These are phyloP conservation scores for Apiotrichum brassicae DNA, from an alignment of 1,284 basidiomycete species.

Conservation along the genomic window DNA sequence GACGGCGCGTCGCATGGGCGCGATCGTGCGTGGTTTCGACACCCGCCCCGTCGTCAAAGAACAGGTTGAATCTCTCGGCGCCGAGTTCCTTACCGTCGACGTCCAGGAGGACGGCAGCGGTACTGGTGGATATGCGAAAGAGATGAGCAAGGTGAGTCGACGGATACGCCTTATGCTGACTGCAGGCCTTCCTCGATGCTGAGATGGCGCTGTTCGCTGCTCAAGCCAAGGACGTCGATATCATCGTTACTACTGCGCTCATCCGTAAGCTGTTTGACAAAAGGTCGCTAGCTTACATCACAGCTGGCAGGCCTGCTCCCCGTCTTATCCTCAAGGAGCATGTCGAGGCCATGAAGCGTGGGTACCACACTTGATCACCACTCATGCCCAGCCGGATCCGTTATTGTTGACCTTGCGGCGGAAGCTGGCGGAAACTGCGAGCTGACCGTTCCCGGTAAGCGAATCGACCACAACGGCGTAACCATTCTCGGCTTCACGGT, in stretches of 20 bases:
- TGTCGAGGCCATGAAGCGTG: constrained; percentile 74
- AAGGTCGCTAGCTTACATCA: constrained; percentile 46
- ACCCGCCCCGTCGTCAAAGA: constrained; percentile 73
- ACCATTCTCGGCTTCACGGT: constrained; percentile 62
- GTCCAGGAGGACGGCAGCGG: constrained; percentile 72
- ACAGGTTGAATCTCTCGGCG: constrained; percentile 77
- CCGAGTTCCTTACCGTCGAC: constrained; percentile 72
- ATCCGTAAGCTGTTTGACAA: constrained; percentile 47
- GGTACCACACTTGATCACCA: no score
- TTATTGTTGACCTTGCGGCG: constrained; percentile 75
- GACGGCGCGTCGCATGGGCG: constrained; percentile 69
- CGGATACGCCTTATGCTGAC: background rate
- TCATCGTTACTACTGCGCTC: constrained; percentile 64
- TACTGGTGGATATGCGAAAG: constrained; percentile 76
- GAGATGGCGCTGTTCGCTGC: constrained; percentile 81
- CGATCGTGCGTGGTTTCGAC: constrained; percentile 78
- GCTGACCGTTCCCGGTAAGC: constrained; percentile 65
- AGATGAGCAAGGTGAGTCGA: constrained; percentile 67
- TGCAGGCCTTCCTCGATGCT: constrained; percentile 61
- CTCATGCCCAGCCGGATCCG: constrained; percentile 59
- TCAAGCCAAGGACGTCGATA: constrained; percentile 78
- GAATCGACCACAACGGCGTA: constrained; percentile 59
- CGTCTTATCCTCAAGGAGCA: constrained; percentile 72
- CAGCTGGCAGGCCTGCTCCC: constrained; percentile 75
- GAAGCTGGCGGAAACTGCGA: constrained; percentile 80